A percentile compares a stretch with the other conserved stretches of the same genome.
Evolutionary conservation across 208 protist species (phyloP).

Genomic region (Leishmania lainsoni): DNA sequence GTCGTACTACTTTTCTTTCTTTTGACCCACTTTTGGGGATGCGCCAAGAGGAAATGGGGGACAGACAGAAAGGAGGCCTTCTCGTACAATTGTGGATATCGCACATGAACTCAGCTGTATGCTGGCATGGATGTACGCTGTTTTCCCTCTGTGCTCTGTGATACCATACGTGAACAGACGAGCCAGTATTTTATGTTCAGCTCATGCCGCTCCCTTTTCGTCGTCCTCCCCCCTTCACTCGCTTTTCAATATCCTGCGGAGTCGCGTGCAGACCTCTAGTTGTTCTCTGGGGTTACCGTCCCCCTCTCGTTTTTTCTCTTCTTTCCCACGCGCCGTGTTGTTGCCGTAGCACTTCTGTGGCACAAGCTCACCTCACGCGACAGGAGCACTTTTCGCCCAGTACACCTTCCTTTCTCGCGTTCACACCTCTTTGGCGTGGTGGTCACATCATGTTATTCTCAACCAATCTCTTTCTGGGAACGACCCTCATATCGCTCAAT

Average conservation of each 20-base stretch:
- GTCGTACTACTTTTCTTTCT: not conserved
- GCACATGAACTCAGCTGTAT: not conserved
- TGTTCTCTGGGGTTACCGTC: not conserved
- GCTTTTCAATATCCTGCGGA: too few relatives aligned
- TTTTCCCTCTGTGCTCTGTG: not conserved
- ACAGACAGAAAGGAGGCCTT: too few relatives aligned
- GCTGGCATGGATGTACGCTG: not conserved
- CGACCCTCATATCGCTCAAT: slow-evolving; percentile 50
- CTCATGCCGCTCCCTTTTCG: not conserved
- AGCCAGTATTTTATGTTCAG: not conserved
- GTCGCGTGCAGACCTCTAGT: not conserved
- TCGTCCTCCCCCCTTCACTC: not conserved
- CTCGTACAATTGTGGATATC: not conserved
- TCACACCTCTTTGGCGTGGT: not conserved
- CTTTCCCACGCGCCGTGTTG: not conserved
- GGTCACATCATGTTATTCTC: slow-evolving; percentile 6
- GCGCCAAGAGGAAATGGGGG: not conserved
- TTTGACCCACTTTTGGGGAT: too few relatives aligned
- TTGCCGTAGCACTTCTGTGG: not conserved
- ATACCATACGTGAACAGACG: not conserved
- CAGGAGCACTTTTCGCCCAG: not conserved
- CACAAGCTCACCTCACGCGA: not conserved
- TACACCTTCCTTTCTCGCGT: not conserved
- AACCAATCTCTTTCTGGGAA: slow-evolving; percentile 32
- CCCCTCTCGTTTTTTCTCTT: slow-evolving; percentile 4